Evolutionary conservation across 805 yeast species (phyloP), one percentile per base, ranked within the genome.

Genomic region (Ogataea corticis): DNA sequence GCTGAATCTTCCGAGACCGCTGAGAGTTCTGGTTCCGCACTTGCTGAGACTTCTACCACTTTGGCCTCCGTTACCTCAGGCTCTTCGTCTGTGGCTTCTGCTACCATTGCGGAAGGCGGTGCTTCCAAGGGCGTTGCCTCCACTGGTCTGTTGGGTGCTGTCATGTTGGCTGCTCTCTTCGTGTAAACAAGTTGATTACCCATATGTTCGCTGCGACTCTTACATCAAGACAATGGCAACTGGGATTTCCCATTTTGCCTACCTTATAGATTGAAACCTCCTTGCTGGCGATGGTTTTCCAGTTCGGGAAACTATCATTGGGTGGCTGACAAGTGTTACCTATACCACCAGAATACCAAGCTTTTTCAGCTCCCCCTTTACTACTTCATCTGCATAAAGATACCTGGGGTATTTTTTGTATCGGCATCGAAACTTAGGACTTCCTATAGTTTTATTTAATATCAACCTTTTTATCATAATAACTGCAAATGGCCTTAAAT

Each of bases 81-180:
- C 23, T 15, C 45, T 28, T 35, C 52, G 10, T 17, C 50, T 34
- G 42, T 52, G 36, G 40, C 57, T 21, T 23, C 54, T 25, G 54
- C 48, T 17, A 46, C 59, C 15, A 40, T 46, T 44, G 27, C 51
- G 33, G 57, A 49, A 21, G 60, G 52, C 45, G 56, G 48, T 41
- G 61, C 55, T 32, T 47, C 53, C 42, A 54, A 59, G 52, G 48
- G 46, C 25, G 49, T 49, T 42, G 52, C 50, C 50, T 49, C 58
- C 19, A 56, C 57, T 41, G 58, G 62, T 42, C 37, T 52, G 30
- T 45, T 58, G 41, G 62, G 57, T 46, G 55, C 58, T 49, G 56
- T 49, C 38, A 30, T 54, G 30, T 11, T 32, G 38, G 56, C 56
- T 42, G 62, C 57, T 40, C 50, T 58, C 44, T 48, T 56, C 54